Evolutionary conservation across 2,329 filamentous ascomycete species (phyloP), one percentile per base, ranked within the genome.

Genomic region (Stagonosporopsis cucurbitacearum): DNA sequence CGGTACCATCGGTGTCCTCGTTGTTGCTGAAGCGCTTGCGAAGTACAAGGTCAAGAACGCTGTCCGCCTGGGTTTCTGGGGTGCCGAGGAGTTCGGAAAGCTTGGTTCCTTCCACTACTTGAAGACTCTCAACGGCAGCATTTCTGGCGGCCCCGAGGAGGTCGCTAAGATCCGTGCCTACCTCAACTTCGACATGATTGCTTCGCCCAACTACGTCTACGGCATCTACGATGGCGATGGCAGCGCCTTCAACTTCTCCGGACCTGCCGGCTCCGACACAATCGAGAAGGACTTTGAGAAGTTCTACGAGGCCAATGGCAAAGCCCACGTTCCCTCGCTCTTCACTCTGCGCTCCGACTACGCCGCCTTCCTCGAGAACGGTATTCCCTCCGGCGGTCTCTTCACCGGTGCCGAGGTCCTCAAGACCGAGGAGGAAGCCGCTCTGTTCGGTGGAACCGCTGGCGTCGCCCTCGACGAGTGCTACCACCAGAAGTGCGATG

Each of bases 181-280:
- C 62, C 74, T 78, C 59, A 77, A 78, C 69, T 78, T 77, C 63
- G 76, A 78, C 64, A 78, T 78, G 76, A 75, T 77, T 37, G 75
- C 72, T 5, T 70, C 65, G 3, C 75, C 75, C 39, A 77, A 76
- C 70, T 77, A 74, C 57, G 68, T 75, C 30, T 68, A 74, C 22
- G 73, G 72, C 20, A 73, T 77, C 60, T 76, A 76, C 58, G 74
- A 77, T 51, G 74, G 74, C 43, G 71, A 77, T 54, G 74, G 74
- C 44, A 66, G 55, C 36, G 67, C 73, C 0, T 76, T 75, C 58
- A 76, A 76, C 65, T 68, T 75, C 52, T 69, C 67, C 20, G 74
- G 74, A 25, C 73, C 74, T 4, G 44, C 66, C 0, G 75, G 75
- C 20, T 74, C 70, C 26, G 70, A 67, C 50, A 72, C 62, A 20